Conservation (phyloP, 495 filamentous ascomycete genomes). For the Parmelia sp. region DNA sequence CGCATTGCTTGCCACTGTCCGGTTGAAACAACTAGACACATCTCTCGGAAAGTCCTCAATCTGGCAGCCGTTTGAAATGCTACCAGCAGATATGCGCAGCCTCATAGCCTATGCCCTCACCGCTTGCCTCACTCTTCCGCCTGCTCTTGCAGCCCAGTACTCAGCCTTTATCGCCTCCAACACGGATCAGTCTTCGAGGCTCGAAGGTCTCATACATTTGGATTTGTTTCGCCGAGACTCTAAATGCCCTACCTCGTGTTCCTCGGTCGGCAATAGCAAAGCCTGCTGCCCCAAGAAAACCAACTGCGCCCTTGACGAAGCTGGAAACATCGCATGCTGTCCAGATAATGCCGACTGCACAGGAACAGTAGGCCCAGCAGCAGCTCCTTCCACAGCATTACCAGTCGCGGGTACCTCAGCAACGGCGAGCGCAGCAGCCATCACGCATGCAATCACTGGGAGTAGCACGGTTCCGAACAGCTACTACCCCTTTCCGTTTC, state of each 20-base stretch:
- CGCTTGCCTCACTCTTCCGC: slow-evolving; percentile 1
- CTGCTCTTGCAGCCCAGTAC: slow-evolving; percentile 15
- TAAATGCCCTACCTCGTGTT: slow-evolving; percentile 22
- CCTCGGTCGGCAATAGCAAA: slow-evolving; percentile 16
- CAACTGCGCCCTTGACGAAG: slow-evolving; percentile 51
- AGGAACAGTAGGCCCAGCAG: slow-evolving; percentile 43
- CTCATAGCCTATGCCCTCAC: background rate
- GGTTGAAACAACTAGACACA: background rate
- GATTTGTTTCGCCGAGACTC: slow-evolving; percentile 22
- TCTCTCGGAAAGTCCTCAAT: background rate
- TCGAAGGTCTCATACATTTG: slow-evolving; percentile 10
- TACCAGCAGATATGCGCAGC: background rate
- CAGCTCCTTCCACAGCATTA: slow-evolving; percentile 28
- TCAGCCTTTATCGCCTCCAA: slow-evolving; percentile 15
- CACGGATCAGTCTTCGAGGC: background rate
- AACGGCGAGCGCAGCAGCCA: slow-evolving; percentile 18
- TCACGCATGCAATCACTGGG: slow-evolving; percentile 21
- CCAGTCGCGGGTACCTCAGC: slow-evolving; percentile 30
- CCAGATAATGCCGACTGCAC: slow-evolving; percentile 56
- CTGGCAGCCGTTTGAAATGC: background rate
- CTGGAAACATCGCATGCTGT: slow-evolving; percentile 61
- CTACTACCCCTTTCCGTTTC: slow-evolving; percentile 60
- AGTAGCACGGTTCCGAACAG: slow-evolving; percentile 38
- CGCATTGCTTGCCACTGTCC: background rate
- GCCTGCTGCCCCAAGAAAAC: slow-evolving; percentile 51